phyloP scores from a whole-genome alignment of 495 filamentous ascomycete species.

The Parachaetomium inaequale region DNA sequence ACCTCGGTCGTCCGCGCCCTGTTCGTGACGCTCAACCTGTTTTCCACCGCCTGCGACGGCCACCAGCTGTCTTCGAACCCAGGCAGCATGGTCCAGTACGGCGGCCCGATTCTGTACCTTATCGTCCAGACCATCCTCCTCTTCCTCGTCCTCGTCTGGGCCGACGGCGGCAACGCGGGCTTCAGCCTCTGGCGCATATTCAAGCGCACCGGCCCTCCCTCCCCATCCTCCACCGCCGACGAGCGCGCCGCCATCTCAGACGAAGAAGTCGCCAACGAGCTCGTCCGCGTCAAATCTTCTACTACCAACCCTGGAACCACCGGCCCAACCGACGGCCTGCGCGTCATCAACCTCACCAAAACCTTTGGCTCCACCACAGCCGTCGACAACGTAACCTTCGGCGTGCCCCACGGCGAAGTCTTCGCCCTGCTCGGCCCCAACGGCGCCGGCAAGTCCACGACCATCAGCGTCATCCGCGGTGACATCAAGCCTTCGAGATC shows the following conservation, averaged over 20 bases:
- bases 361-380: conserved; percentile 65
- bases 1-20: conserved; percentile 64
- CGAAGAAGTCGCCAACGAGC: conserved; percentile 46
- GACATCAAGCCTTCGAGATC: conserved; percentile 64
- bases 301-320: conserved; percentile 36
- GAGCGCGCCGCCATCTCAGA: conserved; percentile 33
- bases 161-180: conserved; percentile 61
- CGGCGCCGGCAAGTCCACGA: conserved; percentile 83
- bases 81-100: conserved; percentile 67
- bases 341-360: conserved; percentile 73
- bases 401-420: conserved; percentile 69
- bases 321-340: conserved; percentile 58
- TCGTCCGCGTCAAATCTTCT: conserved; percentile 40
- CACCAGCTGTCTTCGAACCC: conserved; percentile 61
- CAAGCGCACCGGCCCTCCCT: conserved; percentile 1
- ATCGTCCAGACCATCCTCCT: conserved; percentile 63
- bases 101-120: conserved; percentile 74
- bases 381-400: conserved; percentile 79
- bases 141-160: conserved; percentile 65
- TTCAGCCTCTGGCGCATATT: conserved; percentile 45
- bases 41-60: conserved; percentile 66
- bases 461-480: conserved; percentile 79
- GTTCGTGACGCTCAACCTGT: conserved; percentile 73
- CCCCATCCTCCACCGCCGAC: background rate
- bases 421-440: conserved; percentile 87